phyloP scores from a whole-genome alignment of 2,329 filamentous ascomycete species.

The Sclerotinia glacialis region DNA sequence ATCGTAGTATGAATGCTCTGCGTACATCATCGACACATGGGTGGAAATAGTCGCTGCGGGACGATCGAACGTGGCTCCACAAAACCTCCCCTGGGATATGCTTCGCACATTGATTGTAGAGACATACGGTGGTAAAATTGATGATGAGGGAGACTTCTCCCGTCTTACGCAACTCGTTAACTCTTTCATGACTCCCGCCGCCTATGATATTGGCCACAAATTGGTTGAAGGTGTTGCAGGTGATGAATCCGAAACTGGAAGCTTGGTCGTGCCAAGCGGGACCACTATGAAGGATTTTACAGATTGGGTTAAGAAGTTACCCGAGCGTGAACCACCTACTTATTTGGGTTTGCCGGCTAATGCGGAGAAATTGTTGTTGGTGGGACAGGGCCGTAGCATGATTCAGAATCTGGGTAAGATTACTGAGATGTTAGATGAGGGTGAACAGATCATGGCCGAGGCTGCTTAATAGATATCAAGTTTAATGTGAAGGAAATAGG shows the following conservation, averaged over 20 bases:
- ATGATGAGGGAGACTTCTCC: conserved; percentile 80
- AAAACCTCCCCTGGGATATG: conserved; percentile 96
- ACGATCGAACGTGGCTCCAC: conserved; percentile 87
- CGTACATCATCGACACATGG: conserved; percentile 95
- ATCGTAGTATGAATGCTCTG: conserved; percentile 86
- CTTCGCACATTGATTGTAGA: conserved; percentile 85
- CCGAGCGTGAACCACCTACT: conserved; percentile 92
- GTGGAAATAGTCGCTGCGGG: conserved; percentile 77
- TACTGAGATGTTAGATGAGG: conserved; percentile 85
- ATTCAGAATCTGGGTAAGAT: conserved; percentile 82
- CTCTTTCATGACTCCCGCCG: conserved; percentile 76
- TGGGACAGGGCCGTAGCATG: conserved; percentile 82
- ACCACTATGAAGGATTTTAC: conserved; percentile 84
- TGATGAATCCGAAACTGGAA: conserved; percentile 50
- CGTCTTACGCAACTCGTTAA: conserved; percentile 71
- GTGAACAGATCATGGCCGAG: conserved; percentile 83
- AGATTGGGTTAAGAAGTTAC: conserved; percentile 85
- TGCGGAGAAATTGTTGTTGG: conserved; percentile 90
- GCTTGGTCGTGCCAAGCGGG: conserved; percentile 72
- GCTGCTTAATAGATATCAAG: conserved; percentile 31
- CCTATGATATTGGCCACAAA: conserved; percentile 90
- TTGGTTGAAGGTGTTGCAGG: conserved; percentile 63
- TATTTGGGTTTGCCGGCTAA: conserved; percentile 93
- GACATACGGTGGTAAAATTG: conserved; percentile 97
- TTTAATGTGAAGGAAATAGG: neutral